Base-by-base conservation (phyloP, 768 basidiomycete species). In the Terana coerulea region DNA sequence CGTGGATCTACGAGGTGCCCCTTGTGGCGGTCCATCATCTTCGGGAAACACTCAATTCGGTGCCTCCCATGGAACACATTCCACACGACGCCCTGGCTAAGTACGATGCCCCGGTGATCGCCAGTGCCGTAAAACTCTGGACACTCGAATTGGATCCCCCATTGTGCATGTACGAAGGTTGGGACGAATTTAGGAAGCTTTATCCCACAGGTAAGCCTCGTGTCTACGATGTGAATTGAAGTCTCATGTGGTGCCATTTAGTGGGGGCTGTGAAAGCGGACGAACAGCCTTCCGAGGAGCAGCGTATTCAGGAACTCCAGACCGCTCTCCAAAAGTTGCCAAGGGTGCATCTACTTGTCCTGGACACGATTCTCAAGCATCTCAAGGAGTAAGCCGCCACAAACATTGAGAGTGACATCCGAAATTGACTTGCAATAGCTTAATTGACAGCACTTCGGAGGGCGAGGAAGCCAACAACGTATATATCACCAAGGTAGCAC, bases 1-100 rank as follows among this genome's bases (percentile, higher is more conserved):
- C 86, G 3, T 98, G 95, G 95, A 90, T 98, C 48, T 98, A 97
- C 68, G 92, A 98, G 60, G 88, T 91, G 3, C 93, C 94, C 1
- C 76, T 98, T 5, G 74, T 82, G 1, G 81, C 83, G 22, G 79
- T 88, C 14, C 95, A 98, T 60, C 86, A 87, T 52, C 81, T 98
- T 26, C 84, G 95, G 51, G 90, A 93, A 67, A 76, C 77, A 5
- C 73, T 98, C 47, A 95, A 97, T 64, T 80, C 77, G 9, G 69
- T 88, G n/a, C 84, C 79, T 6, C 65, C 76, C 45, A 76, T 70
- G 53, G 67, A 74, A 26, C 71, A 75, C 37, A 72, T 81, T 26
- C 69, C 78, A 5, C 56, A 69, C 10, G 74, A 84, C 19, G 79
- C 88, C 56, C 71, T 90, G 14, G 74, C 75, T 24, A 83, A 83